Evolutionary conservation across 805 yeast genomes (phyloP).

Genomic region (Kuraishia piskuri): DNA sequence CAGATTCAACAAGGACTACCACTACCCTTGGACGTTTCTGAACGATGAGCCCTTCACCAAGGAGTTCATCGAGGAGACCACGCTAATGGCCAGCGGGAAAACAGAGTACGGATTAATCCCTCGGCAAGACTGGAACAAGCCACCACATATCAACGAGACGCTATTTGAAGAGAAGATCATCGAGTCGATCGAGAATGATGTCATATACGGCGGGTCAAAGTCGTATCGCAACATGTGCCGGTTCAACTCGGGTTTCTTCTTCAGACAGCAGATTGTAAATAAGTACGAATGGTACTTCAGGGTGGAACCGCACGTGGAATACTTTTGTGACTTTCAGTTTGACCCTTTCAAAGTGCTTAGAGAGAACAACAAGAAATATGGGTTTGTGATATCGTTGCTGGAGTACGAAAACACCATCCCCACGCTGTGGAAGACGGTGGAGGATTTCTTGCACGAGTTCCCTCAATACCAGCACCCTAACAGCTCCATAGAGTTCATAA

Average conservation of each 20-base stretch:
- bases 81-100: conserved; percentile 56
- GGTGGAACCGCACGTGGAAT: conserved; percentile 88
- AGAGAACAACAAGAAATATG: conserved; percentile 70
- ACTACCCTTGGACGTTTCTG: conserved; percentile 73
- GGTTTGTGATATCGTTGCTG: conserved; percentile 75
- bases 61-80: conserved; percentile 53
- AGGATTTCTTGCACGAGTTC: conserved; percentile 46
- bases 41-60: conserved; percentile 65
- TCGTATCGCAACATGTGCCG: conserved; percentile 93
- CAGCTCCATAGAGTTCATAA: conserved; percentile 49
- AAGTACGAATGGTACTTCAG: conserved; percentile 89
- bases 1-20: conserved; percentile 55
- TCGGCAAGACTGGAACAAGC: conserved; percentile 68
- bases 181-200: conserved; percentile 33
- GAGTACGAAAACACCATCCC: conserved; percentile 85
- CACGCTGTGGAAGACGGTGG: conserved; percentile 71
- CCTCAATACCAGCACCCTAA: conserved; percentile 59
- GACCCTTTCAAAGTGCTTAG: conserved; percentile 84
- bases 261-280: conserved; percentile 60
- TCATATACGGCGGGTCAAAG: conserved; percentile 56
- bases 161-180: conserved; percentile 37
- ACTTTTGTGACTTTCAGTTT: conserved; percentile 78
- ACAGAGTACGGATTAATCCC: conserved; percentile 64
- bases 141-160: conserved; percentile 58
- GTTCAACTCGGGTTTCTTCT: conserved; percentile 87